Percentiles rank a stretch among this genome's conserved stretches.
Conservation (phyloP, 83 land plant genomes). For the Diphasiastrum complanatum region DNA sequence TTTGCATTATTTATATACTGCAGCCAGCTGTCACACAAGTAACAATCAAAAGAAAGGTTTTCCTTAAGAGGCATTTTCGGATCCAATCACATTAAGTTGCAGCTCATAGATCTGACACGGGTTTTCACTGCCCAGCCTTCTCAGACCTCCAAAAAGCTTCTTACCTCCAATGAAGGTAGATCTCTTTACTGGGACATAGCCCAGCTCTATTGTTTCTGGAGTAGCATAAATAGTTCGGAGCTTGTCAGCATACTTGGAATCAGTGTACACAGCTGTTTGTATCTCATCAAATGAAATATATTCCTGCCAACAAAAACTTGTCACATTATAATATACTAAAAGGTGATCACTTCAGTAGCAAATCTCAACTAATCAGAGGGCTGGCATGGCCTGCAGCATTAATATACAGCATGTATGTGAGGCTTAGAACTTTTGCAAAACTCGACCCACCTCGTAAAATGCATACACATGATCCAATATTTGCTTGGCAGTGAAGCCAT, state of each 20-base stretch:
- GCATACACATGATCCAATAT: slow-evolving; percentile 1
- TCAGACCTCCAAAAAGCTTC: slow-evolving; percentile 5
- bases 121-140: slow-evolving; percentile 4
- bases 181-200: slow-evolving; percentile 1
- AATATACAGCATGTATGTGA: no score
- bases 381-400: background rate
- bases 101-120: slow-evolving; percentile 8
- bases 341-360: no score
- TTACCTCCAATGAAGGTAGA: slow-evolving; percentile 5
- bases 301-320: slow-evolving; percentile 4
- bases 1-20: no score
- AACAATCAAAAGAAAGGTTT: no score
- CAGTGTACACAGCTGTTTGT: slow-evolving; percentile 1
- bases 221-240: slow-evolving; percentile 4
- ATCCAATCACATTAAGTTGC: no score
- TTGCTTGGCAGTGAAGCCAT: slow-evolving; percentile 10
- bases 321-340: background rate
- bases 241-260: slow-evolving; percentile 10
- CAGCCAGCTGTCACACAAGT: no score
- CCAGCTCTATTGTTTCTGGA: slow-evolving; percentile 1
- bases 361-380: background rate
- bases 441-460: slow-evolving; percentile 1
- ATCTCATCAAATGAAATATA: background rate
- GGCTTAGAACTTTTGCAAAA: no score
- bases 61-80: no score